Conservation (phyloP, 768 basidiomycete genomes). For the Crassisporium funariophilum region DNA sequence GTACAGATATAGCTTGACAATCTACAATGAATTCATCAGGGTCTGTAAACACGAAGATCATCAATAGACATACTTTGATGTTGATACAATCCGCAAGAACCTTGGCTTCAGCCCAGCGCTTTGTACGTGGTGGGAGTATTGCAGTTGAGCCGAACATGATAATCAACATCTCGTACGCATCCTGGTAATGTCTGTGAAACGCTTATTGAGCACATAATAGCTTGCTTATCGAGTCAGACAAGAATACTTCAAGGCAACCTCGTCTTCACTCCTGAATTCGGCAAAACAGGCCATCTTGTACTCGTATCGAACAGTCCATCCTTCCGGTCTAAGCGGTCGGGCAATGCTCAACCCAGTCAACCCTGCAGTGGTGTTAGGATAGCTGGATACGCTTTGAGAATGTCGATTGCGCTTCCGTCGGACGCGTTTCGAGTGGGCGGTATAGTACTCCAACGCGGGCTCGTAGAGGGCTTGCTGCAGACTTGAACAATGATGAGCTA, state of each 20-base stretch:
- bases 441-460: conserved; percentile 91
- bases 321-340: conserved; percentile 75
- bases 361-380: conserved; percentile 52
- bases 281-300: conserved; percentile 98
- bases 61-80: conserved; percentile 63
- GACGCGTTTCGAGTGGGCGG: conserved; percentile 88
- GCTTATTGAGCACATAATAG: too few relatives aligned
- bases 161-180: conserved; percentile 81
- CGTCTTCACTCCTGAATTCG: conserved; percentile 90
- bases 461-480: conserved; percentile 90
- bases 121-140: conserved; percentile 88
- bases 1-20: conserved; percentile 90
- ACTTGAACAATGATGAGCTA: conserved; percentile 37
- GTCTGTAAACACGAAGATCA: background rate
- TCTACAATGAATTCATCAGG: conserved; percentile 42
- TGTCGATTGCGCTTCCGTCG: conserved; percentile 86
- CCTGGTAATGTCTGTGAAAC: conserved; percentile 82
- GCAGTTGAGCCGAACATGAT: conserved; percentile 90
- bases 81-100: conserved; percentile 94
- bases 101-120: conserved; percentile 98
- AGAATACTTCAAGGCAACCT: conserved; percentile 83
- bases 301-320: conserved; percentile 96
- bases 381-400: conserved; percentile 56
- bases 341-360: conserved; percentile 43
- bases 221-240: too few relatives aligned